A percentile compares a stretch with the other conserved stretches of the same genome.
Conservation (phyloP, 2,329 filamentous ascomycete genomes). For the Nothophoma quercina region DNA sequence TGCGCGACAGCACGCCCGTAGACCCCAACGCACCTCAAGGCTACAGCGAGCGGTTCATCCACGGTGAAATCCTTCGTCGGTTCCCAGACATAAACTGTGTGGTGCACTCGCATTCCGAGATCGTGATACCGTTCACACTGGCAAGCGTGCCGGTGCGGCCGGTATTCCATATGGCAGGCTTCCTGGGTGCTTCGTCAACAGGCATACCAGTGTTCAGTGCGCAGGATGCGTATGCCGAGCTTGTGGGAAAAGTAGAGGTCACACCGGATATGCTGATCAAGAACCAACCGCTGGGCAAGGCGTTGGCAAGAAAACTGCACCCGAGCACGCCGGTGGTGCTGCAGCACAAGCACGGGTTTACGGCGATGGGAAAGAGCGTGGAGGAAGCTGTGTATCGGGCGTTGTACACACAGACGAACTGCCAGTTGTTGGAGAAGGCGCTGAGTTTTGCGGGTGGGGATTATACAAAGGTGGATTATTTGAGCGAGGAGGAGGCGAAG, state of each 20-base stretch:
- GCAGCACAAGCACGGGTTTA: conserved; percentile 56
- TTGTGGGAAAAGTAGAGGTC: conserved; percentile 26
- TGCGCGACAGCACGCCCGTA: conserved; percentile 54
- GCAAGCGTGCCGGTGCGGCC: conserved; percentile 43
- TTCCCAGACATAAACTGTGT: conserved; percentile 52
- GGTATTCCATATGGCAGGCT: conserved; percentile 52
- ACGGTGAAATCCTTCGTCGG: conserved; percentile 49
- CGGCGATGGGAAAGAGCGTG: conserved; percentile 47
- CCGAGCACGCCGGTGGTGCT: conserved; percentile 38
- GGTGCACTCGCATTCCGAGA: conserved; percentile 52
- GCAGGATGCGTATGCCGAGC: conserved; percentile 29
- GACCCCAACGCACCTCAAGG: conserved; percentile 47
- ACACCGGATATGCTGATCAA: conserved; percentile 41
- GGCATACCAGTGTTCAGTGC: conserved; percentile 26
- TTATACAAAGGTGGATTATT: conserved; percentile 34
- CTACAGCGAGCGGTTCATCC: conserved; percentile 55
- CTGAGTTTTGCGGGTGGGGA: conserved; percentile 40
- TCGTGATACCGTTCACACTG: conserved; percentile 51
- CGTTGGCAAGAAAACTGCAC: conserved; percentile 28
- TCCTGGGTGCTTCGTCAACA: conserved; percentile 35
- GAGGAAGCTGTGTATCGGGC: conserved; percentile 53
- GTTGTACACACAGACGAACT: conserved; percentile 49
- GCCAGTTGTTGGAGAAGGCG: conserved; percentile 45
- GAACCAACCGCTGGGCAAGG: conserved; percentile 26
- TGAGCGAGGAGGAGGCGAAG: conserved; percentile 48